phyloP scores from a whole-genome alignment of 768 basidiomycete genomes.

The Pleurotus pulmonarius region DNA sequence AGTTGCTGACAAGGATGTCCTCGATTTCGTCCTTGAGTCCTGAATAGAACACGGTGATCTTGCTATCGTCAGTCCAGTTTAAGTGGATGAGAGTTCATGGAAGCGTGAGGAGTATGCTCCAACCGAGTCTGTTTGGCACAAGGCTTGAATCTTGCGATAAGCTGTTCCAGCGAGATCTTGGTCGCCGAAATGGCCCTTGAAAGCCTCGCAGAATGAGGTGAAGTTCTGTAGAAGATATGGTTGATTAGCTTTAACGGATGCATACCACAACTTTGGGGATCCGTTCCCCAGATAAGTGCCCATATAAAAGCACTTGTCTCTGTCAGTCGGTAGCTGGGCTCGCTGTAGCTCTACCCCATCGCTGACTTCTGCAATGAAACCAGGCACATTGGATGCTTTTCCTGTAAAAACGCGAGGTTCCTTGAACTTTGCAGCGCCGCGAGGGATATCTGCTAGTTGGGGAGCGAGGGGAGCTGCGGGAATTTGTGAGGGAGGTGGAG shows the following conservation, averaged over 20 bases:
- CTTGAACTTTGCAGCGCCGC: conserved; percentile 1
- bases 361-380: conserved; percentile 18
- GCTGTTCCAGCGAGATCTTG: conserved; percentile 21
- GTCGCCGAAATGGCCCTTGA: conserved; percentile 25
- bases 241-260: conserved; percentile 15
- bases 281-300: conserved; percentile 25
- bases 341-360: conserved; percentile 21
- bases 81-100: conserved; percentile 21
- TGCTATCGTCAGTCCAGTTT: conserved; percentile 25
- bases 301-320: conserved; percentile 23
- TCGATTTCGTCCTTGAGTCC: conserved; percentile 25
- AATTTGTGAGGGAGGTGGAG: not conserved
- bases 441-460: not conserved
- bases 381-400: conserved; percentile 12
- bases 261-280: conserved; percentile 26
- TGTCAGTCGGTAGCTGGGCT: conserved; percentile 17
- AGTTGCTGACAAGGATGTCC: conserved; percentile 15
- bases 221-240: conserved; percentile 22
- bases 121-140: conserved; percentile 26
- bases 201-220: conserved; percentile 18
- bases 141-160: conserved; percentile 20
- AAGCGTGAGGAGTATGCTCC: conserved; percentile 24
- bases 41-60: conserved; percentile 26
- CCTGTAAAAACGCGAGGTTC: conserved; percentile 15
- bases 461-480: not conserved